phyloP scores from a whole-genome alignment of 2,329 filamentous ascomycete species.

The Apiospora sp. region DNA sequence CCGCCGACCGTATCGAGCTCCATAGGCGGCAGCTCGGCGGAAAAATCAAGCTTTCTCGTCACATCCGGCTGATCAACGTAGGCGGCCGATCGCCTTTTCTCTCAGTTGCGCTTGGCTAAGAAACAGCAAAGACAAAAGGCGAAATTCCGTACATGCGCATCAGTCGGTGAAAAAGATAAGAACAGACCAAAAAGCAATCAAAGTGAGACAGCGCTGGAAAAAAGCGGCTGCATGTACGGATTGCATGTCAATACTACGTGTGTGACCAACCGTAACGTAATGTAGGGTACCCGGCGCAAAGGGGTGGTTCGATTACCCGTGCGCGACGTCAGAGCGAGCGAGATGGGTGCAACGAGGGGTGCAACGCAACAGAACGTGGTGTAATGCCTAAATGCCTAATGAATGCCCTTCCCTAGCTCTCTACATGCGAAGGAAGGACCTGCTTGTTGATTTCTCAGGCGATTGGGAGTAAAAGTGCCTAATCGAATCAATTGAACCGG shows the following conservation, averaged over 20 bases:
- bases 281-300: neutral
- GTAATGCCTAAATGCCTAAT: neutral
- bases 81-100: neutral
- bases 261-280: neutral
- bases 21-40: conserved; percentile 32
- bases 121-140: neutral
- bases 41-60: conserved; percentile 1
- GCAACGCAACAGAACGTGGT: too few relatives aligned
- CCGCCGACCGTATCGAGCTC: conserved; percentile 40
- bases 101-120: neutral
- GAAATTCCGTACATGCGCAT: neutral
- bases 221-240: neutral
- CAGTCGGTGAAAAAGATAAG: neutral
- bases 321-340: neutral
- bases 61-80: conserved; percentile 34
- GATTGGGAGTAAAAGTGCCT: neutral
- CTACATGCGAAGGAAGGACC: neutral
- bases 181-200: neutral
- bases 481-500: neutral
- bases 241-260: neutral
- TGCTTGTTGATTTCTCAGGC: neutral
- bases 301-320: neutral
- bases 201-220: conserved; percentile 25
- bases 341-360: too few relatives aligned
- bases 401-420: neutral